Evolutionary conservation across 331 rosid genomes (phyloP).

Genomic region (Quercus phellos): DNA sequence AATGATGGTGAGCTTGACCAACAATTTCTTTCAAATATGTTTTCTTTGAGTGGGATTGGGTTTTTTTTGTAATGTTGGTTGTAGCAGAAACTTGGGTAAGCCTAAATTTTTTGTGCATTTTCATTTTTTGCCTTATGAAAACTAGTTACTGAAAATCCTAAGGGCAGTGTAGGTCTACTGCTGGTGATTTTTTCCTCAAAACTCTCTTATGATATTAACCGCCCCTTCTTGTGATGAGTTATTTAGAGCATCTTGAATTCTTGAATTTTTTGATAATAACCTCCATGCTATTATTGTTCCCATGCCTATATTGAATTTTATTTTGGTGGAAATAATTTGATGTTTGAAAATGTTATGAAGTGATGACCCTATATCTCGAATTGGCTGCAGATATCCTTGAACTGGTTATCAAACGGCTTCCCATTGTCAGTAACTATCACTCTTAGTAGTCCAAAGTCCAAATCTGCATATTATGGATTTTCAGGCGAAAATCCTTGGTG

Average conservation of each 20-base stretch:
- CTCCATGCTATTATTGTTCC: no score
- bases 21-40: conserved; percentile 63
- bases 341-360: no score
- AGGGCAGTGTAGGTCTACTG: conserved; percentile 67
- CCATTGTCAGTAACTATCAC: no score
- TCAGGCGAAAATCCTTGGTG: no score
- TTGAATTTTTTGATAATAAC: background rate
- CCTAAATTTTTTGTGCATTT: conserved; percentile 13
- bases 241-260: background rate
- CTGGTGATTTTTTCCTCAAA: conserved; percentile 81
- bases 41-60: conserved; percentile 74
- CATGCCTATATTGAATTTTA: no score
- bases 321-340: no score
- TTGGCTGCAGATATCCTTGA: no score
- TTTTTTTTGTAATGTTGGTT: conserved; percentile 36
- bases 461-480: no score
- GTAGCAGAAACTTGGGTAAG: no score
- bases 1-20: conserved; percentile 45
- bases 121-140: background rate
- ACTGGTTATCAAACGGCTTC: no score
- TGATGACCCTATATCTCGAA: no score
- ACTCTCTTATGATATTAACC: conserved; percentile 61
- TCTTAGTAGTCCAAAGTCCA: no score
- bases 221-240: conserved; percentile 96
- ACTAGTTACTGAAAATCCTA: conserved; percentile 6